Conservation (phyloP, 768 basidiomycete species). For the Hygrophorus pudorinus region DNA sequence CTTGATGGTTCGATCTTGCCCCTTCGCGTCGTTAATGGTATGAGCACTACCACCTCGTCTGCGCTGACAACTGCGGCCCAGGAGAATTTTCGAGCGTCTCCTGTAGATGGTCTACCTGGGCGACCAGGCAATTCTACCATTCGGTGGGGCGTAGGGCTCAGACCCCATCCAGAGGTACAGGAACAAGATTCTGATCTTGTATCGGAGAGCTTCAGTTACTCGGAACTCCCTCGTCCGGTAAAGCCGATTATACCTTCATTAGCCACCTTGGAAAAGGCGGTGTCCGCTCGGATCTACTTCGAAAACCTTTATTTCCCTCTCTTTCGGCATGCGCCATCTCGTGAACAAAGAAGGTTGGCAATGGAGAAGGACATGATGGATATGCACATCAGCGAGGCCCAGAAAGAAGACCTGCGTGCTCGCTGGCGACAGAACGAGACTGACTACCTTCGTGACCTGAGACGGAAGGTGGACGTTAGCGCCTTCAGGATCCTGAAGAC, state of each 20-base stretch:
- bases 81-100: constrained; percentile 48
- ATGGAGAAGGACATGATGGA: constrained; percentile 83
- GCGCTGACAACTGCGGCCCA: constrained; percentile 66
- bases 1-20: constrained; percentile 37
- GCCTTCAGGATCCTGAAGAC: constrained; percentile 87
- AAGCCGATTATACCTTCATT: constrained; percentile 76
- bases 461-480: constrained; percentile 73
- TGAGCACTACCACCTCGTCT: constrained; percentile 60
- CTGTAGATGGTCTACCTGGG: constrained; percentile 42
- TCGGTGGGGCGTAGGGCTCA: constrained; percentile 49
- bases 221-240: constrained; percentile 29
- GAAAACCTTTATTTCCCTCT: constrained; percentile 84
- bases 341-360: constrained; percentile 75
- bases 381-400: constrained; percentile 58
- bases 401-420: constrained; percentile 61
- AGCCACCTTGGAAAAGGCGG: constrained; percentile 86
- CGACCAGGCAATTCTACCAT: constrained; percentile 52
- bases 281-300: constrained; percentile 88
- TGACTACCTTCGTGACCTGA: constrained; percentile 75
- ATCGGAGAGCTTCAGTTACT: constrained; percentile 21
- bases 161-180: constrained; percentile 56
- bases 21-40: constrained; percentile 73
- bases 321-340: constrained; percentile 73
- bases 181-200: constrained; percentile 38
- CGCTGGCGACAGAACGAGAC: constrained; percentile 86